These are phyloP conservation scores for Wickerhamiella infanticola DNA, from an alignment of 1,139 yeast species.

Conservation along the genomic window DNA sequence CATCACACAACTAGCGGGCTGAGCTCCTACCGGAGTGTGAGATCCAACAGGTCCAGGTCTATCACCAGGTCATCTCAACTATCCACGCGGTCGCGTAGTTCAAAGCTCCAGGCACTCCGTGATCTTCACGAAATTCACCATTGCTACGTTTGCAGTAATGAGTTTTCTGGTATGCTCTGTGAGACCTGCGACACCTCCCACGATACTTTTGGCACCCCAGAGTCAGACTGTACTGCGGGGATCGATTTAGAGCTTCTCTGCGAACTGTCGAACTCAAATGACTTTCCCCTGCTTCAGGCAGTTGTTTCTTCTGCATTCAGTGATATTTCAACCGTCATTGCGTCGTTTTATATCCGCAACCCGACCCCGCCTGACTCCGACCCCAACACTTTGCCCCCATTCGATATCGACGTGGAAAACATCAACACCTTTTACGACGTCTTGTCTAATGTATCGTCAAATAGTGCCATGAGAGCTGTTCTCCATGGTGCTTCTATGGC, in stretches of 20 bases:
- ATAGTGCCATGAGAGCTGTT: slow-evolving; percentile 16
- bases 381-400: background rate
- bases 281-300: slow-evolving; percentile 12
- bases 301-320: slow-evolving; percentile 12
- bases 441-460: slow-evolving; percentile 10
- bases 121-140: background rate
- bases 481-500: slow-evolving; percentile 15
- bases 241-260: slow-evolving; percentile 14
- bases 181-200: slow-evolving; percentile 13
- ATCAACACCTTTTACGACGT: slow-evolving; percentile 8
- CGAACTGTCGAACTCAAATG: slow-evolving; percentile 7
- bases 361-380: background rate
- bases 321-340: slow-evolving; percentile 8
- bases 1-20: background rate
- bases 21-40: background rate
- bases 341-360: slow-evolving; percentile 6
- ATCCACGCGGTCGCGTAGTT: background rate
- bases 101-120: background rate
- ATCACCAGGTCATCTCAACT: background rate
- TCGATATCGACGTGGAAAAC: slow-evolving; percentile 5
- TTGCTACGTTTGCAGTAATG: slow-evolving; percentile 35
- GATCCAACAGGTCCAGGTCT: background rate
- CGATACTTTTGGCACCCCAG: slow-evolving; percentile 8
- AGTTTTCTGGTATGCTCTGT: slow-evolving; percentile 10
- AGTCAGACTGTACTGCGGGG: slow-evolving; percentile 1